A percentile compares a stretch with the other conserved stretches of the same genome.
Conservation (phyloP, 306 rosid genomes). For the Datisca glomerata region DNA sequence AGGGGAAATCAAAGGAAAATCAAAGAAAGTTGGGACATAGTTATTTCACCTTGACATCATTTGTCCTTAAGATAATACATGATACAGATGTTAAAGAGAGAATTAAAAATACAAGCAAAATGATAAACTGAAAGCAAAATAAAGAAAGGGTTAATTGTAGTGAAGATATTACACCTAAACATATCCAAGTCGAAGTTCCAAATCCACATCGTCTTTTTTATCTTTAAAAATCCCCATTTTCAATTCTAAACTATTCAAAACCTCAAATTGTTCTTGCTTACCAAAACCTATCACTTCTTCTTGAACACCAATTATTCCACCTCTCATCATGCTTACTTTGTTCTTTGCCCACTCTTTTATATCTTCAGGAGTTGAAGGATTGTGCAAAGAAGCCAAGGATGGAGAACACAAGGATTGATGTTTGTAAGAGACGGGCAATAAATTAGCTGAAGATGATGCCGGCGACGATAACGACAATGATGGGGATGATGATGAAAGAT, state of each 20-base stretch:
- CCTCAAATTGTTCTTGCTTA: conserved; percentile 18
- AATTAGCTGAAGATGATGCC: conserved; percentile 14
- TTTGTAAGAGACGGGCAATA: conserved; percentile 5
- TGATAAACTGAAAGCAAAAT: too few relatives aligned
- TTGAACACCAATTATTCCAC: not conserved
- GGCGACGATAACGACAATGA: conserved; percentile 3
- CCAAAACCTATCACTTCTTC: conserved; percentile 16
- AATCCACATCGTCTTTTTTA: conserved; percentile 49
- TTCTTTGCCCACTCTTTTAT: conserved; percentile 21
- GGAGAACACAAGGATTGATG: conserved; percentile 17
- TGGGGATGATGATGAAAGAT: conserved; percentile 13
- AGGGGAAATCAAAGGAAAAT: too few relatives aligned
- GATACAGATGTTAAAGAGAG: too few relatives aligned
- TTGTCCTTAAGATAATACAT: too few relatives aligned
- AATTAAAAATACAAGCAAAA: too few relatives aligned
- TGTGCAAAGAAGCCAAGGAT: conserved; percentile 22
- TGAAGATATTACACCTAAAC: too few relatives aligned
- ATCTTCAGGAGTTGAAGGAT: conserved; percentile 19
- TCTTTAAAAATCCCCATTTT: conserved; percentile 38
- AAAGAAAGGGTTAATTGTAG: too few relatives aligned
- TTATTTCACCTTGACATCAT: too few relatives aligned
- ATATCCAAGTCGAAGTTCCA: conserved; percentile 75
- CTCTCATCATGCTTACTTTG: conserved; percentile 7
- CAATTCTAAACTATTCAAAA: conserved; percentile 37
- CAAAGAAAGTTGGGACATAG: too few relatives aligned